phyloP scores from a whole-genome alignment of 805 yeast genomes.

The Torulaspora microellipsoides region DNA sequence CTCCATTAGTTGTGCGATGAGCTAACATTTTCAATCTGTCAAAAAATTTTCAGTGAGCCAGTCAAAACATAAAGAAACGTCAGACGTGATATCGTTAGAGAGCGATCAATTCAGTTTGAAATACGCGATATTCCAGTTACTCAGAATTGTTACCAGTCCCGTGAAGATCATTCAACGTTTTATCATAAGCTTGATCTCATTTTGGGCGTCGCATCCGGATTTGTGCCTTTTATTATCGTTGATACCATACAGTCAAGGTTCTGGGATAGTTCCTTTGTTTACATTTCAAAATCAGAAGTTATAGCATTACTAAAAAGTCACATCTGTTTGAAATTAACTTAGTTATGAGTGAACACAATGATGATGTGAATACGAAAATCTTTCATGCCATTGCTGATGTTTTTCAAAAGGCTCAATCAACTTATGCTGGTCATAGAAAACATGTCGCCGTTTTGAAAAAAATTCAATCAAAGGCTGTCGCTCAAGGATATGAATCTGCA shows the following conservation, averaged over 20 bases:
- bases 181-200: no score
- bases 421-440: constrained; percentile 73
- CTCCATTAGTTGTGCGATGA: constrained; percentile 16
- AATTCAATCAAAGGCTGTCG: constrained; percentile 52
- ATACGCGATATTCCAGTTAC: no score
- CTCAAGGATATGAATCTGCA: constrained; percentile 48
- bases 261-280: no score
- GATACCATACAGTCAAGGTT: no score
- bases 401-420: constrained; percentile 74
- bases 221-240: no score
- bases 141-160: no score
- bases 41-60: constrained; percentile 9
- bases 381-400: constrained; percentile 53
- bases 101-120: no score
- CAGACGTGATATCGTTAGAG: not conserved
- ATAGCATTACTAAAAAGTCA: no score
- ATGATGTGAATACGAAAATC: constrained; percentile 34
- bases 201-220: no score
- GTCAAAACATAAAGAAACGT: constrained; percentile 1
- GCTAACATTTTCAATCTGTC: constrained; percentile 13
- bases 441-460: constrained; percentile 59
- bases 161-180: no score
- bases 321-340: no score
- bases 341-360: constrained; percentile 11
- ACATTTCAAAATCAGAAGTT: no score